These are phyloP conservation scores for Tetrahymena thermophila DNA, from an alignment of 73 alveolate genomes.

Conservation along the genomic window DNA sequence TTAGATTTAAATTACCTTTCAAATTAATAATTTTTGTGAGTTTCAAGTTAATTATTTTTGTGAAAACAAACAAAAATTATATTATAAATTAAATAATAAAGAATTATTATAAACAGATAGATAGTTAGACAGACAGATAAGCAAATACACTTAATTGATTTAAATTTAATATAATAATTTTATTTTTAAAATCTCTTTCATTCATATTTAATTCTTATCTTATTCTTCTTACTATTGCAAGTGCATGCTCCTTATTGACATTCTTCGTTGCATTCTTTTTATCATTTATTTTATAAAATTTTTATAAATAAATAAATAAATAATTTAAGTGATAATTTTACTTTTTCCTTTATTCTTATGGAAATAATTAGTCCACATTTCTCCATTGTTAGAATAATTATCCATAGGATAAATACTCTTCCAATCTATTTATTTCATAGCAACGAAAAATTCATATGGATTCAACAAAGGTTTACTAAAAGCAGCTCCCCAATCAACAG, in stretches of 20 bases:
- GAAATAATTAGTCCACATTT: conserved; percentile 88
- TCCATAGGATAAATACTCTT: conserved; percentile 89
- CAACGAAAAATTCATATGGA: conserved; percentile 92
- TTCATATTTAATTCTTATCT: neutral
- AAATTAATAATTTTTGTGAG: neutral
- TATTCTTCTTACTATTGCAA: neutral
- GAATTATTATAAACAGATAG: no score
- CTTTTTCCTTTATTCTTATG: conserved; percentile 24
- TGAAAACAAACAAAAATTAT: neutral
- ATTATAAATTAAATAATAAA: neutral
- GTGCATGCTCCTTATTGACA: neutral
- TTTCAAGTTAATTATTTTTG: neutral
- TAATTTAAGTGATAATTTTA: neutral
- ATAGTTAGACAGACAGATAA: neutral
- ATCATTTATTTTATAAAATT: neutral
- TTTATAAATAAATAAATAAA: neutral
- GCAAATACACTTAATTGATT: neutral
- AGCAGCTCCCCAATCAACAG: conserved; percentile 98
- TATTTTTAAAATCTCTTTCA: neutral
- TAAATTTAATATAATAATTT: neutral
- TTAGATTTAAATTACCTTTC: neutral
- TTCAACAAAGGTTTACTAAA: conserved; percentile 86
- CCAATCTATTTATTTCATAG: conserved; percentile 64
- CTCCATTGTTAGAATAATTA: conserved; percentile 90
- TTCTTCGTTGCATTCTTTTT: neutral